Evolutionary conservation across 768 basidiomycete species (phyloP), one percentile per base, ranked within the genome.

Genomic region (Pleurotus eryngii): DNA sequence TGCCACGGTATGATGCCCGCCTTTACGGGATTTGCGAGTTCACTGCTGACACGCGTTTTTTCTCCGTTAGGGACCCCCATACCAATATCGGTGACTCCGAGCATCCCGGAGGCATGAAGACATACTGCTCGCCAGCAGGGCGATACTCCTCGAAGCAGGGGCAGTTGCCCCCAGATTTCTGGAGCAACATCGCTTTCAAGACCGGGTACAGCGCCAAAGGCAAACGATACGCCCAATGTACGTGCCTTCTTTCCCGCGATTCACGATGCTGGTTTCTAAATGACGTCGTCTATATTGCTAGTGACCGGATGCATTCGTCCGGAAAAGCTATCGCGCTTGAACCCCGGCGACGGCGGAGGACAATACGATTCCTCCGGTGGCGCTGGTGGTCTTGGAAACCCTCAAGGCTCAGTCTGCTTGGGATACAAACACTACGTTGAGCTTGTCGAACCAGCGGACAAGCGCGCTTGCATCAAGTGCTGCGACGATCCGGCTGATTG

Each of bases 381-480:
- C 3, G 68, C 59, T 2, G 74, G 70, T 22, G 81, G 81, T n/a
- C 61, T 56, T 5, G 83, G 83, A 1, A 83, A 83, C 61, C 82
- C 82, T 1, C 67, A 68, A 37, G 81, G 76, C 4, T 82, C 80
- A 60, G 72, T 74, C 5, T 84, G 83, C 60, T 61, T 75, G 14
- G 82, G 81, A 77, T 85, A 81, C 65, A 83, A 82, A 38, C 81
- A 83, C 65, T 85, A 83, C 61, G 80, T 83, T 18, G 83, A 85
- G 60, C 67, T 84, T 15, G 73, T 84, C 24, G 83, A 85, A 64
- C 83, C 82, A 9, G 70, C 69, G 18, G 81, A 70, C 4, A 66
- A 65, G 2, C 74, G 83, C 2, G 82, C 81, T 5, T 85, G 83
- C 65, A 81, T 85, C 60, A 76, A 75, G 63, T 85, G 83, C 62